phyloP scores from a whole-genome alignment of 495 filamentous ascomycete species.

The Penicillium longicatenatum region DNA sequence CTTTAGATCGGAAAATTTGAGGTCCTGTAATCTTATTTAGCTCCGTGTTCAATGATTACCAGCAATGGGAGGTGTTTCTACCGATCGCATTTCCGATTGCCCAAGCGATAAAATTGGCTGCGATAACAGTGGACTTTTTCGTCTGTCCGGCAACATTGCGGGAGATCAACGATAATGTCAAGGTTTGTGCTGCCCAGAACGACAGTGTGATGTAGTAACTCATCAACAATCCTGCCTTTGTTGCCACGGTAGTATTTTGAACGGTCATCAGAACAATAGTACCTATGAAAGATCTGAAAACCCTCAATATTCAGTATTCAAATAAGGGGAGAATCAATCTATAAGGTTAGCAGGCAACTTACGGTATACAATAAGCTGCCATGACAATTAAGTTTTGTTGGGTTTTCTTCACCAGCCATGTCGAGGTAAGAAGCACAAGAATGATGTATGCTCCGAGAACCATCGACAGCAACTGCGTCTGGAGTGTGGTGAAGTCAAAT shows the following conservation, averaged over 20 bases:
- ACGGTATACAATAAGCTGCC: not conserved
- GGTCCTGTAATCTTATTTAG: conserved; percentile 23
- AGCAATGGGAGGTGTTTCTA: not conserved
- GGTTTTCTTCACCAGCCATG: conserved; percentile 58
- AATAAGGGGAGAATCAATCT: conserved; percentile 36
- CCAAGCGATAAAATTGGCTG: conserved; percentile 16
- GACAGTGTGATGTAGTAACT: conserved; percentile 53
- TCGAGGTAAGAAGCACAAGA: conserved; percentile 54
- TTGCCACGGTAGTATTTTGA: conserved; percentile 27
- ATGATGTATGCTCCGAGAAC: conserved; percentile 62
- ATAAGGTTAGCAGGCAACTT: not conserved
- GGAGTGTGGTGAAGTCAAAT: conserved; percentile 27
- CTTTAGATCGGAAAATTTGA: conserved; percentile 17
- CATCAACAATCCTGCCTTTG: conserved; percentile 43
- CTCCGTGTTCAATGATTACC: not conserved
- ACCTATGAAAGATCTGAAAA: conserved; percentile 35
- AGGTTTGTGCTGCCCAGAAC: conserved; percentile 49
- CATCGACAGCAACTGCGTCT: conserved; percentile 48
- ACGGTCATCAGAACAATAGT: conserved; percentile 56
- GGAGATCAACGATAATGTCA: conserved; percentile 45
- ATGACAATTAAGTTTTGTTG: conserved; percentile 31
- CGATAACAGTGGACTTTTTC: conserved; percentile 49
- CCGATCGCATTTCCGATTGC: conserved; percentile 23
- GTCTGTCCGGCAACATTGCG: conserved; percentile 63
- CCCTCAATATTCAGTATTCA: conserved; percentile 43